Percentiles rank a stretch among this genome's conserved stretches.
Evolutionary conservation across 176 grass and related monocot genomes (phyloP).

Genomic region (Melocanna baccifera): DNA sequence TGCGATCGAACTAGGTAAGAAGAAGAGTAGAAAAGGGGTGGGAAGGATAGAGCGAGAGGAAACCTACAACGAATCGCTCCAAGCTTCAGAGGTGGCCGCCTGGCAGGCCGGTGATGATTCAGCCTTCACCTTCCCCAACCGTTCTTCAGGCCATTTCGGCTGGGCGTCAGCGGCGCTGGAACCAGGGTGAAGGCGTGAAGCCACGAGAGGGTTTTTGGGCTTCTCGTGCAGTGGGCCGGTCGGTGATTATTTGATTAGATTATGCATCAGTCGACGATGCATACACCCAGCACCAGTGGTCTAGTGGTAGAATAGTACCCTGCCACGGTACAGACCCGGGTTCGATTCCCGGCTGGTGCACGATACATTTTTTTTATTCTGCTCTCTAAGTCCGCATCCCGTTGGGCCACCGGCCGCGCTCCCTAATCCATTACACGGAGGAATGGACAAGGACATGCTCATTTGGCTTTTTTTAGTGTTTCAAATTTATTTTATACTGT

Average conservation of each 20-base stretch:
- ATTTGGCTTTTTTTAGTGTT: too few relatives aligned
- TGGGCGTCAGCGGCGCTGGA: background rate
- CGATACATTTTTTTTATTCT: too few relatives aligned
- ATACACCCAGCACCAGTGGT: background rate
- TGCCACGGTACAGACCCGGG: constrained; percentile 77
- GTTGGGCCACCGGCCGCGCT: too few relatives aligned
- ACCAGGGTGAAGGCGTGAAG: background rate
- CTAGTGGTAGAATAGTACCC: constrained; percentile 80
- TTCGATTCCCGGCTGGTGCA: constrained; percentile 58
- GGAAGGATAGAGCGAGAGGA: background rate
- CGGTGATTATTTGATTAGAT: background rate
- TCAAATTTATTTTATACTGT: too few relatives aligned
- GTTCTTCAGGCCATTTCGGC: background rate
- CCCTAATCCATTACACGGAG: too few relatives aligned
- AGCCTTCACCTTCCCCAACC: background rate
- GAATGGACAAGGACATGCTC: too few relatives aligned
- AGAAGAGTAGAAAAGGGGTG: background rate
- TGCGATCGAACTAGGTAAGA: background rate
- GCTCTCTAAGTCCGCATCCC: too few relatives aligned
- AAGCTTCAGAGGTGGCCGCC: background rate
- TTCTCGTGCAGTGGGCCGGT: too few relatives aligned
- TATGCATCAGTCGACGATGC: accelerated
- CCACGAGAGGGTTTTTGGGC: background rate
- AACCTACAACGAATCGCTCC: background rate
- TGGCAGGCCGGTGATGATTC: too few relatives aligned